phyloP scores from a whole-genome alignment of 805 yeast genomes.

The Cyberlindnera nakhonratchasimensis region DNA sequence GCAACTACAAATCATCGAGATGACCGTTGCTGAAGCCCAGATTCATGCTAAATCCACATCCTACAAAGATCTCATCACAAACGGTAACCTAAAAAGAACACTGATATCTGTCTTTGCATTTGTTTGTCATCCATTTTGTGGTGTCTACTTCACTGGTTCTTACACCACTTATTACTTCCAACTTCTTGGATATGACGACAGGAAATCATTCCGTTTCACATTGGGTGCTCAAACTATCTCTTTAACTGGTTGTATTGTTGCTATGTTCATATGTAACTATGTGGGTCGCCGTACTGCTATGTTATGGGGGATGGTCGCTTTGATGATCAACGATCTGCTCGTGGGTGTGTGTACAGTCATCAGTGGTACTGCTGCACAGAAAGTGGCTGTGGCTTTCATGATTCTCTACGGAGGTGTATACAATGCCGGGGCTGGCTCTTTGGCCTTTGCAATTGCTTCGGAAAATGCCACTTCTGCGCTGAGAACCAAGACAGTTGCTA shows the following conservation, averaged over 20 bases:
- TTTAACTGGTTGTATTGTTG: constrained; percentile 29
- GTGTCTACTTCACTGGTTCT: constrained; percentile 41
- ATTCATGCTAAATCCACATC: constrained; percentile 29
- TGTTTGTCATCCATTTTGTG: constrained; percentile 42
- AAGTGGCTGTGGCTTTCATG: constrained; percentile 26
- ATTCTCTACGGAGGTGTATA: constrained; percentile 31
- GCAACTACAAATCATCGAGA: constrained; percentile 30
- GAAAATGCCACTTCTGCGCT: not conserved
- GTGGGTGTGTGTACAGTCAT: constrained; percentile 3
- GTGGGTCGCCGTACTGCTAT: constrained; percentile 31
- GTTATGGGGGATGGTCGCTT: constrained; percentile 29
- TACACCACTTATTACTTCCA: constrained; percentile 48
- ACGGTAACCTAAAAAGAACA: constrained; percentile 43
- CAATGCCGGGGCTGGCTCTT: constrained; percentile 36
- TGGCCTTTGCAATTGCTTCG: constrained; percentile 20
- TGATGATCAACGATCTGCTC: not conserved
- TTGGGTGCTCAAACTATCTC: constrained; percentile 34
- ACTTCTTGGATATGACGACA: constrained; percentile 42
- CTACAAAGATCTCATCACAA: constrained; percentile 41
- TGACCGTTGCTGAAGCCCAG: constrained; percentile 29
- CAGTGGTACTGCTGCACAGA: constrained; percentile 17
- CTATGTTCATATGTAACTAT: constrained; percentile 31
- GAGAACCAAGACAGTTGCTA: constrained; percentile 37
- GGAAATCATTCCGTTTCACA: constrained; percentile 37
- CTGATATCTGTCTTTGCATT: constrained; percentile 31